phyloP scores from a whole-genome alignment of 257 asterid species.

The Schizonepeta tenuifolia region DNA sequence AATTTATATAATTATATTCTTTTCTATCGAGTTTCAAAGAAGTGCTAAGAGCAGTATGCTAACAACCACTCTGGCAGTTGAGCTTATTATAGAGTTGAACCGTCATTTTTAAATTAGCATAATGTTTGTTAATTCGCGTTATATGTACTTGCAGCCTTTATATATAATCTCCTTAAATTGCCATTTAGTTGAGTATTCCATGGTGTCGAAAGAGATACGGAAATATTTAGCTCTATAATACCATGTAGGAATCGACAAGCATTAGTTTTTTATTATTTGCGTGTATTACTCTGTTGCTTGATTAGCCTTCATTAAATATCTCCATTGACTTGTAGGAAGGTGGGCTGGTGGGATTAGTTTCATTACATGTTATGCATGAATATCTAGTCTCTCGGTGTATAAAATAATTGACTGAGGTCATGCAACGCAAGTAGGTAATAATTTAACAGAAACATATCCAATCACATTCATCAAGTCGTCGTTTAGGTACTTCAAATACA shows the following conservation, averaged over 20 bases:
- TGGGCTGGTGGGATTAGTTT: constrained; percentile 41
- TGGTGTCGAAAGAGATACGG: constrained; percentile 23
- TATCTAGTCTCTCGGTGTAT: constrained; percentile 13
- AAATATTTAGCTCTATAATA: constrained; percentile 34
- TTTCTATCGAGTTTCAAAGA: constrained; percentile 1
- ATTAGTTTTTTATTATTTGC: constrained; percentile 7
- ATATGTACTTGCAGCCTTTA: background rate
- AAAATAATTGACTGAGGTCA: constrained; percentile 23
- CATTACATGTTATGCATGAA: constrained; percentile 32
- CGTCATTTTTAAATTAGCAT: background rate
- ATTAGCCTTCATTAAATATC: constrained; percentile 17
- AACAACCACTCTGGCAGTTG: constrained; percentile 16
- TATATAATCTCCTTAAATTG: constrained; percentile 8
- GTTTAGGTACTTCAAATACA: constrained; percentile 25
- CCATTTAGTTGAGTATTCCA: constrained; percentile 5
- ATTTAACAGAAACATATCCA: constrained; percentile 20
- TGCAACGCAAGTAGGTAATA: constrained; percentile 24
- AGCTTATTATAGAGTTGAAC: constrained; percentile 3
- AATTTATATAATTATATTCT: constrained; percentile 3
- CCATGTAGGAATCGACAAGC: constrained; percentile 28
- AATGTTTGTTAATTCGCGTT: background rate
- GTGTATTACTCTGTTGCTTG: constrained; percentile 26
- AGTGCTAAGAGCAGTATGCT: background rate
- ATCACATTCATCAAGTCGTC: constrained; percentile 35
- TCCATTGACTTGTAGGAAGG: constrained; percentile 35